A percentile compares a stretch with the other conserved stretches of the same genome.
Conservation (phyloP, 768 basidiomycete species). For the Phaffia tasmanica region DNA sequence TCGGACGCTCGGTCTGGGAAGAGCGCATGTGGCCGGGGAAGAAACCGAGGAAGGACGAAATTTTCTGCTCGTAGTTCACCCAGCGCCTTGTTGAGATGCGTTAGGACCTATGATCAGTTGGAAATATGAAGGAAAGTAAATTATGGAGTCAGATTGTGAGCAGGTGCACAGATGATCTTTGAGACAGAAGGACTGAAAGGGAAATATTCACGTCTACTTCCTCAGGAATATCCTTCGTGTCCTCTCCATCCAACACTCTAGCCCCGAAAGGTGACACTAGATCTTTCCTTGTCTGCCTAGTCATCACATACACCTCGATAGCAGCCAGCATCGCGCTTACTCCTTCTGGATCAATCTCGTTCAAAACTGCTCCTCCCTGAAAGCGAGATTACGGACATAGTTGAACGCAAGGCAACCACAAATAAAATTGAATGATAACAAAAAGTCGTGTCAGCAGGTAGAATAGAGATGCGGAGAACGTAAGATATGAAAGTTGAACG, state of each 20-base stretch:
- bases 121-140: background rate
- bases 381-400: background rate
- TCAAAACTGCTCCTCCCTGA: conserved; percentile 60
- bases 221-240: conserved; percentile 7
- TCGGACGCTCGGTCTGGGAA: conserved; percentile 40
- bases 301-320: conserved; percentile 58
- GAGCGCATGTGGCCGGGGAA: conserved; percentile 37
- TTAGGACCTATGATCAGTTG: conserved; percentile 51
- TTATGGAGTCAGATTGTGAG: background rate
- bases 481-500: background rate
- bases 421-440: too few species aligned
- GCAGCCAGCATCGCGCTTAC: conserved; percentile 58
- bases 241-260: background rate
- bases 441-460: background rate
- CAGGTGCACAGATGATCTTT: background rate
- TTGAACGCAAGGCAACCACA: background rate
- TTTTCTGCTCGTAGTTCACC: conserved; percentile 51
- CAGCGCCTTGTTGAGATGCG: conserved; percentile 55
- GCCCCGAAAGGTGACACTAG: conserved; percentile 21
- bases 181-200: too few species aligned
- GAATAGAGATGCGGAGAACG: background rate
- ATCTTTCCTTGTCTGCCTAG: conserved; percentile 41
- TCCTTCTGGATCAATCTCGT: conserved; percentile 50
- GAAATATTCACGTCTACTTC: conserved; percentile 17
- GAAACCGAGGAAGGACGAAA: conserved; percentile 47